A percentile compares a stretch with the other conserved stretches of the same genome.
Evolutionary conservation across 1,284 basidiomycete species (phyloP).

Genomic region (Heimioporus retisporus): DNA sequence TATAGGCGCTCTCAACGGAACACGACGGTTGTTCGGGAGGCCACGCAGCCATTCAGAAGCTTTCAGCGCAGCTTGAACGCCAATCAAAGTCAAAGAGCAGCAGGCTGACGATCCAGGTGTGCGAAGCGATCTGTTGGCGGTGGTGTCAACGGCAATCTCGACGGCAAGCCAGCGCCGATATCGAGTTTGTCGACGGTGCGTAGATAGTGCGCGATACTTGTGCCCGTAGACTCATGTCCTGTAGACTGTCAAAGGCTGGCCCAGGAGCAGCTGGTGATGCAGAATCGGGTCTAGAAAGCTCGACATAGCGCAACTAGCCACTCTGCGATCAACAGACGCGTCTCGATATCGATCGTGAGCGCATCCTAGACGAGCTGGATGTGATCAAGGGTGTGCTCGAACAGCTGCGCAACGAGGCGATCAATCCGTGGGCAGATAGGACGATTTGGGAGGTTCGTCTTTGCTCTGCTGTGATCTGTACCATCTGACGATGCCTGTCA

Average conservation of each 20-base stretch:
- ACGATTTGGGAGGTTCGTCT: constrained; percentile 88
- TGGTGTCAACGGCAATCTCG: too few relatives aligned
- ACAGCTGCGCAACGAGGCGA: constrained; percentile 84
- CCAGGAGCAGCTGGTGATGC: constrained; percentile 68
- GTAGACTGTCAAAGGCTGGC: constrained; percentile 75
- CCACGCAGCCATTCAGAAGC: constrained; percentile 57
- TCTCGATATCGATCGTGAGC: constrained; percentile 72
- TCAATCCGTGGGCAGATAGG: constrained; percentile 92
- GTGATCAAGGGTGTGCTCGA: constrained; percentile 70
- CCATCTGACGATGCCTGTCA: constrained; percentile 32
- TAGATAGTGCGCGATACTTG: neutral
- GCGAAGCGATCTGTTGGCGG: too few relatives aligned
- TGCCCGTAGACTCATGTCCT: constrained; percentile 2
- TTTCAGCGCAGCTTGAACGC: too few relatives aligned
- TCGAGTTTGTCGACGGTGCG: constrained; percentile 79
- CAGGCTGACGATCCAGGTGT: too few relatives aligned
- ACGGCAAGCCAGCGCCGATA: constrained; percentile 68
- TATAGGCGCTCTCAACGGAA: constrained; percentile 74
- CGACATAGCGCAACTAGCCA: constrained; percentile 73
- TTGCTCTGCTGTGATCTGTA: too few relatives aligned
- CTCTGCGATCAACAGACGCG: constrained; percentile 75
- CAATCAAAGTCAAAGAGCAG: constrained; percentile 34
- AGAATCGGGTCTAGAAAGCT: constrained; percentile 66
- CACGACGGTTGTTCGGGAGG: constrained; percentile 87
- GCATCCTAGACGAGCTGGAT: constrained; percentile 72